phyloP scores from a whole-genome alignment of 2,329 filamentous ascomycete species.

The Sphaerulina vaccinii region DNA sequence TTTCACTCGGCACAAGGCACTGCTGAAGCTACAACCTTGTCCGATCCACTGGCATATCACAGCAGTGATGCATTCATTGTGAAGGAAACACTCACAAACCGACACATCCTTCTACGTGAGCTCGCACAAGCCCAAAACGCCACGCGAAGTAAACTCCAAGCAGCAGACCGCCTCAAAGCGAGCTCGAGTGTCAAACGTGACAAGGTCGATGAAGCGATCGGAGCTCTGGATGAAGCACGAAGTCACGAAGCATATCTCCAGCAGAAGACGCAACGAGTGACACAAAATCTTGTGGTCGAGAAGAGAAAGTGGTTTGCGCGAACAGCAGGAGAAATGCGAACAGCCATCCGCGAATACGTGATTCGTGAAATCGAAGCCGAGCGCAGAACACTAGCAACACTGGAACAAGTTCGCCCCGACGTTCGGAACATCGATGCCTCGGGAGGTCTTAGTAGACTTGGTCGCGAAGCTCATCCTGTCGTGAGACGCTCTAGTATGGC shows the following conservation, averaged over 20 bases:
- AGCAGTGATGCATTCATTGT: constrained; percentile 95
- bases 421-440: constrained; percentile 89
- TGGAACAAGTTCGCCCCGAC: constrained; percentile 92
- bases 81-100: constrained; percentile 96
- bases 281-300: constrained; percentile 82
- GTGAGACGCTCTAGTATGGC: constrained; percentile 75
- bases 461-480: constrained; percentile 80
- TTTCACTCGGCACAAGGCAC: constrained; percentile 96
- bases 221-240: constrained; percentile 81
- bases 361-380: constrained; percentile 94
- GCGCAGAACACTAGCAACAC: constrained; percentile 80
- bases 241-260: constrained; percentile 77
- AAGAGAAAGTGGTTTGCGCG: constrained; percentile 87
- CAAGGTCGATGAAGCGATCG: constrained; percentile 97
- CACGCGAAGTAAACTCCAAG: constrained; percentile 77
- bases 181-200: constrained; percentile 84
- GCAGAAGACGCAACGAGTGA: constrained; percentile 85
- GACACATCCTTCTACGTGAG: constrained; percentile 92
- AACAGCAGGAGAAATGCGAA: constrained; percentile 78
- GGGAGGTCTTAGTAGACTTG: constrained; percentile 84
- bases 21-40: constrained; percentile 89
- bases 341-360: constrained; percentile 86
- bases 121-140: constrained; percentile 85
- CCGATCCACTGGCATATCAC: constrained; percentile 91
- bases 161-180: constrained; percentile 83